phyloP scores from a whole-genome alignment of 805 yeast genomes.

The Metschnikowia chrysomelidarum region DNA sequence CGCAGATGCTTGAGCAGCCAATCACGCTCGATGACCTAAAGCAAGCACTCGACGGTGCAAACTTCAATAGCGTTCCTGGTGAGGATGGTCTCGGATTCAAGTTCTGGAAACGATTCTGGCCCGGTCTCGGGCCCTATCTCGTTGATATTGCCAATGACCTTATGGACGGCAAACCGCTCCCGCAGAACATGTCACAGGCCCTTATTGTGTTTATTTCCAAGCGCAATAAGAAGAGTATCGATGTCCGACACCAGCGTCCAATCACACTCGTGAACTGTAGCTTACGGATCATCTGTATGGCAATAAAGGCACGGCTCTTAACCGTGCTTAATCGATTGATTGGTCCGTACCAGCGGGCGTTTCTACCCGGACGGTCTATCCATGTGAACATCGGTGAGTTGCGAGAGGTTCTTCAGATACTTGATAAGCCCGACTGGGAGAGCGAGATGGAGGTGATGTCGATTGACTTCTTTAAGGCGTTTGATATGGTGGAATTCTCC shows the following conservation, averaged over 20 bases:
- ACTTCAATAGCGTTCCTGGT: conserved; percentile 1
- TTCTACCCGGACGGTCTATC: conserved; percentile 2
- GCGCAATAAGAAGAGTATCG: background rate
- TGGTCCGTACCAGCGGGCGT: conserved; percentile 2
- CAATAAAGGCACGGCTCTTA: conserved; percentile 2
- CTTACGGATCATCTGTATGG: conserved; percentile 3
- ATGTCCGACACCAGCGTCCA: conserved; percentile 1
- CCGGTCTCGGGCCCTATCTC: conserved; percentile 1
- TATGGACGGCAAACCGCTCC: conserved; percentile 3
- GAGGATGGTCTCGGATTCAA: conserved; percentile 3
- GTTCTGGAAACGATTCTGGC: conserved; percentile 3
- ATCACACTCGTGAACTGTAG: conserved; percentile 3
- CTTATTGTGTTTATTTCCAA: conserved; percentile 3
- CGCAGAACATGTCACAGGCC: conserved; percentile 1
- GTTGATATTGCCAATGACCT: conserved; percentile 2
- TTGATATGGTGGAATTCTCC: conserved; percentile 4
- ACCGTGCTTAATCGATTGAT: background rate
- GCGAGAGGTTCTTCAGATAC: conserved; percentile 1
- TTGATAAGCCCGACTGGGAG: background rate
- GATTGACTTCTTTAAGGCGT: conserved; percentile 2
- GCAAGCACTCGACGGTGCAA: too few species aligned
- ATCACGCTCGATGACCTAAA: too few species aligned
- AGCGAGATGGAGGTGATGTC: background rate
- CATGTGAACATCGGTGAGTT: conserved; percentile 3
- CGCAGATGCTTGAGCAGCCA: too few species aligned